Evolutionary conservation across 306 rosid genomes (phyloP), one percentile per base, ranked within the genome.

Genomic region (Vigna trinervia): DNA sequence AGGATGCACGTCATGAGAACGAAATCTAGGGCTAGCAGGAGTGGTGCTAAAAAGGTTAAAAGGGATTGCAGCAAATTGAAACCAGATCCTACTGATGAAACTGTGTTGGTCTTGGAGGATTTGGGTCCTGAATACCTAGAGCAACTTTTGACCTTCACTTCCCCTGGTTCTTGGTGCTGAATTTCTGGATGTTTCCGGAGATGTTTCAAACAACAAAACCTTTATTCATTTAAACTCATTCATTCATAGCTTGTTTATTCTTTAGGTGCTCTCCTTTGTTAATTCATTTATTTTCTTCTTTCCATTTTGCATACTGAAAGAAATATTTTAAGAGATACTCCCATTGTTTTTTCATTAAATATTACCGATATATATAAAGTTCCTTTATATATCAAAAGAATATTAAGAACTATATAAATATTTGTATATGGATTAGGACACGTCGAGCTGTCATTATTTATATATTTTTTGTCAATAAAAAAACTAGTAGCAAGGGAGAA

Each of bases 91-190:
- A 2, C 1, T 12, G 4, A 47, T 13, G 46, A 80, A 23, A 76
- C 72, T 67, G 86, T 87, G 51, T 50, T 86, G 58, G 94, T 87
- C 19, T 87, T 87, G 72, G 90, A 90, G 83, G 94, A 92, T 79
- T 78, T 92, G 83, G 97, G 97, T 19, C 56, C 87, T 34, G 97
- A 92, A 48, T 92, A 84, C 79, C 84, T 92, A 41, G 97, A 92
- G 8, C 87, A 92, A 63, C 96, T 92, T 59, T 53, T 90, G 87
- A 79, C 66, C 50, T 57, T 74, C 41, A 78, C 79, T 36, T 59
- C 71, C 28, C 52, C 52, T 20, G 71, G 52, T 65, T 65, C 71
- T 20, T 65, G 71, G 34, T 65, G n/a, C 70, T 64, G 71, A 65
- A 34, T 32, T 32, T 12, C 19, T 12, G 62, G 22, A 1, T 5